Base-by-base conservation (phyloP, 805 yeast genomes). In the Candida qinlingensis region DNA sequence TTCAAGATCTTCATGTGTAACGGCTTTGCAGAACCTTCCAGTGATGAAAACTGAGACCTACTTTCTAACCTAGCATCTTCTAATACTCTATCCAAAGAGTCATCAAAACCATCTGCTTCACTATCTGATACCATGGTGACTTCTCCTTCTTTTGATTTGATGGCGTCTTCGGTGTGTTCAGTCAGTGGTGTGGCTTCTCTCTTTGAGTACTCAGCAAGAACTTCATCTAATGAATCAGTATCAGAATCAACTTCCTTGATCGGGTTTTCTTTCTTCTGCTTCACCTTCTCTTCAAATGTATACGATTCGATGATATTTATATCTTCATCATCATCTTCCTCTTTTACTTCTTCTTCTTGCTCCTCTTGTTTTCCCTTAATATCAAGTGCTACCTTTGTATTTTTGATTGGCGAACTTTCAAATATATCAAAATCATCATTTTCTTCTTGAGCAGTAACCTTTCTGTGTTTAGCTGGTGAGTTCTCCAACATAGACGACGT, bases 1-100 rank as follows among this genome's bases (percentile, higher is more conserved):
- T 42, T 44, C 4, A 54, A 30, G 12, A 54, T 46, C 31, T 39
- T 44, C 8, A 33, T 19, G 8, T 39, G 34, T 26, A 35, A 19
- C 7, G 9, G 31, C 26, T 39, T 11, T 11, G 37, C 10, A 6
- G 39, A 37, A 29, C 37, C 41, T 12, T 34, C 36, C 13, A 39
- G 11, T 31, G 34, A 11, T 31, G 34, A 31, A 2, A 3, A 8
- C 8, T 11, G 8, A 31, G 44, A 33, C 39, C 37, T n/a, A 26
- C 27, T 25, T 26, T 25, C 7, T 19, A 4, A 28, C 8, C 34
- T 7, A 29, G 7, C 34, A 36, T 10, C 33, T 26, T 45, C 36
- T 28, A 45, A 6, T 10, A 40, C 43, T 26, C 2, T 41, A 7
- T 36, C 39, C 27, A 49, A 41, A 3, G 42, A 37, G 36, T 42